Base-by-base conservation (phyloP, 257 asterid species). In the Cruciata laevipes region DNA sequence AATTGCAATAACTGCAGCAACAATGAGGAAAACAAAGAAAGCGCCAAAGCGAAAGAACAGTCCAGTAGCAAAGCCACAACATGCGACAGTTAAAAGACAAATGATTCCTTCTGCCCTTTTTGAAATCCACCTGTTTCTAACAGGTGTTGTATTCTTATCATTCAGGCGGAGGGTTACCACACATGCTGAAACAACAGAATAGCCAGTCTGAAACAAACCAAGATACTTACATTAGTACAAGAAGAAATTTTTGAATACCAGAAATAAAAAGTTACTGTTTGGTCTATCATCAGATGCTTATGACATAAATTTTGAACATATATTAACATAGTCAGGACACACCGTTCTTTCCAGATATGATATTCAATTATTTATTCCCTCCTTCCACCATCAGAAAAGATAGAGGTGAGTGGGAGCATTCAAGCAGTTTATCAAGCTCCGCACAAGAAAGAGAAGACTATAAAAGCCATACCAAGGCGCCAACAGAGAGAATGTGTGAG, bases 151-250 rank as follows among this genome's bases (percentile, higher is more conserved):
- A 60, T 80, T 66, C 76, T 79, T 83, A 65, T 84, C 89, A 63
- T 79, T 87, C 95, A 89, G 86, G 56, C 97, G 96, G 61, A 93
- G 93, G 63, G 85, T 79, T 65, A 90, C 90, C 62, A 86, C 96
- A 74, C 97, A 93, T 17, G 97, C 99, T 40, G 95, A 84, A 74
- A 93, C 99, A 73, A 93, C 99, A 68, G 97, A 90, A 74, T 93
- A 90, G 55, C 96, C 97, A 35, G 95, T 93, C 97, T 89, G 95
- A 73, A 81, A 84, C 74, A 78, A 63, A 74, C 38, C 47, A 75
- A 14, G 20, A 17, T 3, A 42, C 38, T 71, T 57, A 58, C 23
- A 49, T 67, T 30, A 71, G 77, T 72, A 75, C 25, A 49, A 27
- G 59, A 37, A 14, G 14, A 38, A 37, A 40, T 40, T 66, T 20